Evolutionary conservation across 2,329 filamentous ascomycete genomes (phyloP), one percentile per base, ranked within the genome.

Genomic region (Penicillium sp.): DNA sequence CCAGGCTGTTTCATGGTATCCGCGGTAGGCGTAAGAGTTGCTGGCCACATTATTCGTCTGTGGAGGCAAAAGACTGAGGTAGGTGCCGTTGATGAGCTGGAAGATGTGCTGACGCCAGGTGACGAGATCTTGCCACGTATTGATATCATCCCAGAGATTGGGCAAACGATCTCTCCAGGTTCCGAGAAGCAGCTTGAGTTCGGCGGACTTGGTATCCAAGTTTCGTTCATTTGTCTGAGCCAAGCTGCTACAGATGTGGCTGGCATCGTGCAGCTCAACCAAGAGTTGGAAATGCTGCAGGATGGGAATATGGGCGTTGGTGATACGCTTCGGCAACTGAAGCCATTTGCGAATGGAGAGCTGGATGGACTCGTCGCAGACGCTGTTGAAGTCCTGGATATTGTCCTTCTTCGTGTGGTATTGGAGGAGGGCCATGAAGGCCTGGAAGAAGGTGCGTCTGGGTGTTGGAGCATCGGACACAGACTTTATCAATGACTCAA

Each of bases 51-150:
- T 94, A 71, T 89, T 88, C 24, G 88, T 87, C 67, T 90, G 88
- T 18, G 85, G 87, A 2, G 92, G 92, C 38, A 97, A 79, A 44
- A 99, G 82, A 52, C 86, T 85, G 11, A 99, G 83, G 69, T 99
- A 99, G 0, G 92, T 96, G 47, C 85, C 86, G 72, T 99, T 99
- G 77, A 99, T 97, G 24, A 99, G 83, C 55, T 92, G 89, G 79
- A 99, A 99, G 58, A 99, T 97, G 74, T 99, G 94, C 72, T 99
- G 95, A 64, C 94, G 87, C 94, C 94, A 99, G 1, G 94, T 99
- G n/a, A 99, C 94, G 39, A 99, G 80, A 71, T 99, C 95, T 73
- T 99, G 94, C 94, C 94, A 99, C 38, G 94, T 91, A 62, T 95
- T 96, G 74, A 99, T 99, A 72, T 99, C 94, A 72, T 99, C 94